phyloP scores from a whole-genome alignment of 2,329 filamentous ascomycete species.

The Verticillium zaregamsianum region DNA sequence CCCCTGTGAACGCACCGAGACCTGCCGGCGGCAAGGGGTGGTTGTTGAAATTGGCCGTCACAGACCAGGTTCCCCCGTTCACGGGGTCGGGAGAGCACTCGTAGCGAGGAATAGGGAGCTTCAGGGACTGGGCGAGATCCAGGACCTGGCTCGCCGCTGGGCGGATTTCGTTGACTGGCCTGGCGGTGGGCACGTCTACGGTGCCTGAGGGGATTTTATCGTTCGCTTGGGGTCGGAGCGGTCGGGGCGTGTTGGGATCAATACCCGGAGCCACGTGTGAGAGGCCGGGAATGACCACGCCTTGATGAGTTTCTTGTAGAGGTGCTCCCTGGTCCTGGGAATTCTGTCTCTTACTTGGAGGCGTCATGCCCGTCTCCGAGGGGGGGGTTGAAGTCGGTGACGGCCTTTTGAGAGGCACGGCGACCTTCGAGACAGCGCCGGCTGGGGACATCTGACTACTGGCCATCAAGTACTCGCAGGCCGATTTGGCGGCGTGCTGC shows the following conservation, averaged over 20 bases:
- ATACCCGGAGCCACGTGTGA: not conserved
- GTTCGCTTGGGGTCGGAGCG: too few relatives aligned
- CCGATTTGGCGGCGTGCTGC: conserved; percentile 46
- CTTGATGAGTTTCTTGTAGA: not conserved
- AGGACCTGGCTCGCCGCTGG: conserved; percentile 15
- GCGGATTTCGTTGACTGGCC: not conserved
- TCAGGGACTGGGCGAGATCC: conserved; percentile 27
- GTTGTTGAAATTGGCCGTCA: conserved; percentile 27
- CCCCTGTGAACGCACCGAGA: conserved; percentile 26
- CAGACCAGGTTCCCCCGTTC: conserved; percentile 27
- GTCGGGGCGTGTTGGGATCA: too few relatives aligned
- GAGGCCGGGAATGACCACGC: not conserved
- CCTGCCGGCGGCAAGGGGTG: conserved; percentile 22
- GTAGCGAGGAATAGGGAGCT: conserved; percentile 29
- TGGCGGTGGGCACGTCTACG: too few relatives aligned
- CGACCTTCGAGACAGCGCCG: conserved; percentile 14
- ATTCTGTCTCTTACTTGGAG: not conserved
- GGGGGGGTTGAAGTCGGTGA: not conserved
- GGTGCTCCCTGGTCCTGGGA: not conserved
- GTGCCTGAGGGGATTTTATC: too few relatives aligned
- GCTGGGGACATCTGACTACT: conserved; percentile 21
- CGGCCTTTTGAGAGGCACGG: conserved; percentile 6
- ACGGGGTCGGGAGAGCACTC: conserved; percentile 14
- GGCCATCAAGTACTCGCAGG: conserved; percentile 34
- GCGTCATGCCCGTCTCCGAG: not conserved